Evolutionary conservation across 177 flowering plant species (phyloP).

Genomic region (Vitis hybrid): DNA sequence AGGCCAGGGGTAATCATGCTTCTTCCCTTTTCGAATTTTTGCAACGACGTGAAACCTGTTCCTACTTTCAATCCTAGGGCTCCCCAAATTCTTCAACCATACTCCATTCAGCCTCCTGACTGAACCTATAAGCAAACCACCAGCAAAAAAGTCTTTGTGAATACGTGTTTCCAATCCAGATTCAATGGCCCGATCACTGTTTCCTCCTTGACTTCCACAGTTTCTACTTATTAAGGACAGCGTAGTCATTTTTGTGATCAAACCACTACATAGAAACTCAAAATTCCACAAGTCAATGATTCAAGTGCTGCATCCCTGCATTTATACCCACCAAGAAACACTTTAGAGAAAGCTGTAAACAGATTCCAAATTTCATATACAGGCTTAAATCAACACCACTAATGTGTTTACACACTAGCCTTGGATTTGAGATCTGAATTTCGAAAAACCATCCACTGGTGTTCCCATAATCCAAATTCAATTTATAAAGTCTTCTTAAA

Average conservation of each 20-base stretch:
- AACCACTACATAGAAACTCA: background rate
- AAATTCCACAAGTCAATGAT: background rate
- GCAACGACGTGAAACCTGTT: slow-evolving; percentile 13
- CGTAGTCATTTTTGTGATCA: slow-evolving; percentile 19
- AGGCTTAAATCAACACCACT: too few species aligned
- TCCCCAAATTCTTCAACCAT: slow-evolving; percentile 6
- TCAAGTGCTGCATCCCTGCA: slow-evolving; percentile 5
- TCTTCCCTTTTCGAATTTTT: slow-evolving; percentile 31
- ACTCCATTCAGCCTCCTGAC: slow-evolving; percentile 15
- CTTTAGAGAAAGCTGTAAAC: too few species aligned
- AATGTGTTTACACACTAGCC: too few species aligned
- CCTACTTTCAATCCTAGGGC: slow-evolving; percentile 11
- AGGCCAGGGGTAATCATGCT: slow-evolving; percentile 41
- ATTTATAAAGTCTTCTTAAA: too few species aligned
- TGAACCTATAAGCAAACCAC: slow-evolving; percentile 20
- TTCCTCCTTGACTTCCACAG: slow-evolving; percentile 9
- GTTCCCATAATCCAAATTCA: too few species aligned
- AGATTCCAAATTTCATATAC: too few species aligned
- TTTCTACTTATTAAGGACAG: slow-evolving; percentile 14
- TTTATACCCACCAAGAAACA: background rate
- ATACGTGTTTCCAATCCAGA: slow-evolving; percentile 14
- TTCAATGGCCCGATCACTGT: slow-evolving; percentile 4
- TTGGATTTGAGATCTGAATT: too few species aligned
- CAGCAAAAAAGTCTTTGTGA: slow-evolving; percentile 9
- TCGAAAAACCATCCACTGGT: too few species aligned